Evolutionary conservation across 2,329 filamentous ascomycete genomes (phyloP), one percentile per base, ranked within the genome.

Genomic region (Didymella pinodella): DNA sequence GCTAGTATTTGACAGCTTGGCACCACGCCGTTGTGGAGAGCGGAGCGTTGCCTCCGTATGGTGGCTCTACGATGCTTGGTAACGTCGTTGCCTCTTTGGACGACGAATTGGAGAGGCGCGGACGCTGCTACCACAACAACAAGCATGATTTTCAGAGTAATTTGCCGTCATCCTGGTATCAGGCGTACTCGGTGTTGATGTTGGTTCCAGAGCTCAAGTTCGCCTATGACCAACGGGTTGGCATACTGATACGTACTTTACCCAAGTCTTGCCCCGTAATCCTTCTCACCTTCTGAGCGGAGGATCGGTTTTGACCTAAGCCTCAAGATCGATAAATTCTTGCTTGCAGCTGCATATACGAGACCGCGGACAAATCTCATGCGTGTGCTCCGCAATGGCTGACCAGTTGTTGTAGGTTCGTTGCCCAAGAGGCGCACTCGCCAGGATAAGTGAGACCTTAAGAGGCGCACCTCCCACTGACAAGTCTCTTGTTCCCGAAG

Each of bases 271-370:
- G 20, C 45, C 20, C 44, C 45, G 29, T 25, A 11, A 18, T 25
- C 43, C 18, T 5, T 28, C 1, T 44, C 10, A 18, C 41, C 14
- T 44, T 44, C n/a, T 12, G 25, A 38, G 38, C 38, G 20, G 18
- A 40, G 11, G 20, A 18, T 38, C n/a, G n/a, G 32, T 20, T 31
- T 34, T 29, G 12, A 12, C 34, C 32, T 32, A 47, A 46, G 32
- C 16, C 20, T 26, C 7, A 4, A 32, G 20, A 32, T 48, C 34
- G 22, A 45, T 48, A 18, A 2, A 7, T 28, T 25, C 36, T 12
- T 48, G 31, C 14, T 28, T 32, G 32, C 46, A 32, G 16, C 7
- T 44, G 54, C 54, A 56, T 46, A 34, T 46, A 56, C 40, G 47
- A 50, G 40, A 28, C 18, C 18, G 16, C 8, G 40, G 29, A n/a